Conservation (phyloP, 1,284 basidiomycete genomes). For the Anthracocystis panici-leucophaei region DNA sequence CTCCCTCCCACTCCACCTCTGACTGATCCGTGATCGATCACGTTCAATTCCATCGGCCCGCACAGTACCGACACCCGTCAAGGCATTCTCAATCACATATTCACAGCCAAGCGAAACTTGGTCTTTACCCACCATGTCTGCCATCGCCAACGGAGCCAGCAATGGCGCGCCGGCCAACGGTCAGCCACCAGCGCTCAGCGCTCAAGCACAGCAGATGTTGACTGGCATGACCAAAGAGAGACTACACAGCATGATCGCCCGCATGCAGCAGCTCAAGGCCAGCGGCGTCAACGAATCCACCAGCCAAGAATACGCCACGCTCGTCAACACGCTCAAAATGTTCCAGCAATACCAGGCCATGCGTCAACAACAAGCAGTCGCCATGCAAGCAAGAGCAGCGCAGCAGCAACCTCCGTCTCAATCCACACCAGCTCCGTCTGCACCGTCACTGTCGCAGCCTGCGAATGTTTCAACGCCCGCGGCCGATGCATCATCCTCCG, state of each 20-base stretch:
- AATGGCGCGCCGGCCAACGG: slow-evolving; percentile 34
- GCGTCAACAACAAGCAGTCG: slow-evolving; percentile 61
- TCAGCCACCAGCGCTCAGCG: slow-evolving; percentile 41
- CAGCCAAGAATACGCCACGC: slow-evolving; percentile 68
- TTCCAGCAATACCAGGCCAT: slow-evolving; percentile 67
- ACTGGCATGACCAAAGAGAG: slow-evolving; percentile 67
- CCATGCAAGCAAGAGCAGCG: slow-evolving; percentile 45
- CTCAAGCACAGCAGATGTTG: slow-evolving; percentile 60
- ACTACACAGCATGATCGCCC: slow-evolving; percentile 61
- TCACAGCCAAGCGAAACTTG: too few relatives aligned
- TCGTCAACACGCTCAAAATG: slow-evolving; percentile 65
- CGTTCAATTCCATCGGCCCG: background rate
- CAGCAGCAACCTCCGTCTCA: slow-evolving; percentile 14
- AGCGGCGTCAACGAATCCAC: slow-evolving; percentile 69
- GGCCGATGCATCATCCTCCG: slow-evolving; percentile 19
- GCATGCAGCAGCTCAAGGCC: slow-evolving; percentile 70
- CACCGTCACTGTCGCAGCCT: slow-evolving; percentile 30
- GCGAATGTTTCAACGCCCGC: slow-evolving; percentile 28
- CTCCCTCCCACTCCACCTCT: slow-evolving; percentile 2
- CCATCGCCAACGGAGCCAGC: slow-evolving; percentile 47
- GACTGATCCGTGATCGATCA: background rate
- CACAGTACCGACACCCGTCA: background rate
- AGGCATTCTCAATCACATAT: background rate
- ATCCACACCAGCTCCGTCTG: slow-evolving; percentile 23
- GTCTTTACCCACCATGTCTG: slow-evolving; percentile 31